A percentile compares a stretch with the other conserved stretches of the same genome.
Evolutionary conservation across 352 stramenopile genomes (phyloP).

Genomic region (Peronosclerospora sorghi): DNA sequence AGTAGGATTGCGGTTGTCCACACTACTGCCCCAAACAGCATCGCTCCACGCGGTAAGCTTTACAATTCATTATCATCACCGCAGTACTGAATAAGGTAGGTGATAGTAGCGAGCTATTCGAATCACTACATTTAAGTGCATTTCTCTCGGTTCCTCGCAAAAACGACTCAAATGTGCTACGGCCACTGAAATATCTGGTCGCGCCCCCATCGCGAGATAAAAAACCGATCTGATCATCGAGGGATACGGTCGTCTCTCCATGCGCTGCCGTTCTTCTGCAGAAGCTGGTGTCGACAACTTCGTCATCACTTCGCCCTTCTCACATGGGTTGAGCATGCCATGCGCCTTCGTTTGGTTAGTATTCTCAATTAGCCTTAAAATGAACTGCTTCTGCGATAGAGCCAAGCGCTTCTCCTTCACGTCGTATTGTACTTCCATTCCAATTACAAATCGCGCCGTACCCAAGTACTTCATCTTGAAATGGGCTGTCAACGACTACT

Average conservation of each 20-base stretch:
- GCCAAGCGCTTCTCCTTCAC: neutral
- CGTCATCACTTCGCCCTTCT: neutral
- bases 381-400: neutral
- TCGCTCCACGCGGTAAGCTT: neutral
- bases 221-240: neutral
- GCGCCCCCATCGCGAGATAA: neutral
- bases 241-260: neutral
- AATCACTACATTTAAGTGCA: slow-evolving; percentile 15
- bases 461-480: slow-evolving; percentile 3
- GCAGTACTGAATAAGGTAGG: neutral
- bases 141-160: neutral
- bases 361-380: neutral
- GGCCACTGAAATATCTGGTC: slow-evolving; percentile 13
- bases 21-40: neutral
- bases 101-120: slow-evolving; percentile 10
- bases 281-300: neutral
- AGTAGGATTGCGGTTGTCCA: neutral
- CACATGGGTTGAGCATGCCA: neutral
- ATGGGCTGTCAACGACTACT: neutral
- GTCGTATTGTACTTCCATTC: neutral
- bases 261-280: neutral
- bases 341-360: neutral
- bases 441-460: neutral
- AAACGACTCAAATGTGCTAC: neutral
- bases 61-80: neutral